Evolutionary conservation across 2,329 filamentous ascomycete species (phyloP), one percentile per base, ranked within the genome.

Genomic region (Huntiella moniliformis): DNA sequence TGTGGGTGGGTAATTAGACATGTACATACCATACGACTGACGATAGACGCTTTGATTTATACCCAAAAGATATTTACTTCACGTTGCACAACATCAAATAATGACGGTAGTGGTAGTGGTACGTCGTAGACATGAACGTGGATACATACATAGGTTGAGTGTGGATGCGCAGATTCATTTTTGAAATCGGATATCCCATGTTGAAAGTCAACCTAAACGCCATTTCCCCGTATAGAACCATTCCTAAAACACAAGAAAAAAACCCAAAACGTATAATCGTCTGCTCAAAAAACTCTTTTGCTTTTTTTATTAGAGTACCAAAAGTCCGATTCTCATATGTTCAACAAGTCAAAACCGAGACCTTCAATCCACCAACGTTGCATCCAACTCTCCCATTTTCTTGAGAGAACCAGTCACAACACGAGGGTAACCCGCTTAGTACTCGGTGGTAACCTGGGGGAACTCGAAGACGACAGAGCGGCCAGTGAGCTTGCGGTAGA

Each of bases 391-490:
- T 8, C 22, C 22, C 22, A 28, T 28, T 28, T 28, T 28, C 7
- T 28, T 5, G 22, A n/a, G 22, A 28, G 22, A 6, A 28, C 22
- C 22, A 28, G 22, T 28, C 10, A 28, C 22, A n/a, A 46, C 22
- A 47, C 38, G 43, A 15, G 17, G 13, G 37, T 38, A 18, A 7
- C 8, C 31, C 45, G 45, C 72, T 73, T 91, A 93, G 71, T 82
- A 92, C 64, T 94, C 87, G 57, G 75, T 60, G 61, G 71, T 67
- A 62, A 72, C 72, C 74, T 92, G 82, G 61, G 91, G 91, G 79
- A 98, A 98, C 79, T 98, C 91, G 65, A 98, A 98, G 69, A 79
- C 78, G 65, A 96, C 91, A 65, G 78, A 78, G 71, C 92, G 91
- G 69, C 91, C 91, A 53, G 91, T 98, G 64, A 98, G 74, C 62